Percentiles rank a stretch among this genome's conserved stretches.
These are phyloP conservation scores for Boletellus emodensis DNA, from an alignment of 768 basidiomycete genomes.

Conservation along the genomic window DNA sequence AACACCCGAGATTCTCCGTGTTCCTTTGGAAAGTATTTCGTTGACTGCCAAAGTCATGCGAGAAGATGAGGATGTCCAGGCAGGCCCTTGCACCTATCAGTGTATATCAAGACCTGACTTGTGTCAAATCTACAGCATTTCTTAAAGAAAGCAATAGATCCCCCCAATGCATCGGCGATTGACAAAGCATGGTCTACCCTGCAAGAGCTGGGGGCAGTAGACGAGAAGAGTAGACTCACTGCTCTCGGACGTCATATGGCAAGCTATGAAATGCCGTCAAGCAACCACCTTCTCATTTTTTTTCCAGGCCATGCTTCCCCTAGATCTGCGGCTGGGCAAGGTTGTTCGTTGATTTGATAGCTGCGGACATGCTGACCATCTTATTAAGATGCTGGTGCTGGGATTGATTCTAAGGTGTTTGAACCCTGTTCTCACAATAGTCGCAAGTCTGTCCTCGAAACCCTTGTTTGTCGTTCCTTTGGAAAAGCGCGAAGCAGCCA, in stretches of 20 bases:
- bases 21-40: slow-evolving; percentile 79
- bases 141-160: slow-evolving; percentile 74
- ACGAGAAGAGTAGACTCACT: slow-evolving; percentile 60
- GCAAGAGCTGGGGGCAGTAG: slow-evolving; percentile 75
- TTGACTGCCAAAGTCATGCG: slow-evolving; percentile 79
- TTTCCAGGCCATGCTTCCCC: slow-evolving; percentile 70
- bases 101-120: not conserved
- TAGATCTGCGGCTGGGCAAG: slow-evolving; percentile 86
- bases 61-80: slow-evolving; percentile 75
- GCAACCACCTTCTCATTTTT: not conserved
- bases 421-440: slow-evolving; percentile 75
- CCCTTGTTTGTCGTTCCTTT: slow-evolving; percentile 79
- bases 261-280: slow-evolving; percentile 10
- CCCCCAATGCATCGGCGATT: slow-evolving; percentile 72
- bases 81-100: slow-evolving; percentile 25
- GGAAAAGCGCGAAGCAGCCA: slow-evolving; percentile 80
- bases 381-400: slow-evolving; percentile 77
- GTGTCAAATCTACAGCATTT: slow-evolving; percentile 43
- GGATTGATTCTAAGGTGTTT: slow-evolving; percentile 81
- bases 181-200: slow-evolving; percentile 72
- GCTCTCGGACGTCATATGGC: slow-evolving; percentile 81
- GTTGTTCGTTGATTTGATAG: slow-evolving; percentile 30
- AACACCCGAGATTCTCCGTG: slow-evolving; percentile 82
- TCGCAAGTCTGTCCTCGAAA: slow-evolving; percentile 81
- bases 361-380: slow-evolving; percentile 1